Evolutionary conservation across 257 asterid species (phyloP).

Genomic region (Eucommia ulmoides): DNA sequence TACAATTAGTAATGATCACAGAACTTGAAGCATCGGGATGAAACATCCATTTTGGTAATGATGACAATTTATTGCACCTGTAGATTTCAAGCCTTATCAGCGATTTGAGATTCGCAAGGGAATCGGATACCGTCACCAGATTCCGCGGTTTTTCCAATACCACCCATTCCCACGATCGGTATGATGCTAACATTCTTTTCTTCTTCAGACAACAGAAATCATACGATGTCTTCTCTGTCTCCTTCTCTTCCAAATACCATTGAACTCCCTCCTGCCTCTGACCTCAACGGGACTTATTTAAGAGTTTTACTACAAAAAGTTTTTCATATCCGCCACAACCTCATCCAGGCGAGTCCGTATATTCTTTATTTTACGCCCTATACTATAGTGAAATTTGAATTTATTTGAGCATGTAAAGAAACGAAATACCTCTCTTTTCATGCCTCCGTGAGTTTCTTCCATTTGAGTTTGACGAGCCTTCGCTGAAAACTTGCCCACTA

Average conservation of each 20-base stretch:
- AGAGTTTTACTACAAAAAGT: neutral
- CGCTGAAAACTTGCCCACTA: slow-evolving; percentile 17
- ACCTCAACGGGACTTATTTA: neutral
- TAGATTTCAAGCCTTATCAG: too few species aligned
- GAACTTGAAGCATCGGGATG: too few species aligned
- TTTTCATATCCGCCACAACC: neutral
- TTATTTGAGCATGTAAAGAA: slow-evolving; percentile 10
- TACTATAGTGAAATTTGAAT: neutral
- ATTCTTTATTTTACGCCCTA: neutral
- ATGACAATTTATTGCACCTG: too few species aligned
- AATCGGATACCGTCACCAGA: too few species aligned
- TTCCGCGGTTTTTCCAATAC: too few species aligned
- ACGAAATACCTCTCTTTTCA: slow-evolving; percentile 2
- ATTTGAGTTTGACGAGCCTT: neutral
- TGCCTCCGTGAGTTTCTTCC: neutral
- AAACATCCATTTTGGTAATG: too few species aligned
- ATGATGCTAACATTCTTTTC: too few species aligned
- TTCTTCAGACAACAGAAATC: slow-evolving; percentile 4
- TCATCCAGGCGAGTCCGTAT: neutral
- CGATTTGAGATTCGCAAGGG: too few species aligned
- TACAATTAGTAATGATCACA: too few species aligned
- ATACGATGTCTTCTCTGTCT: slow-evolving; percentile 5
- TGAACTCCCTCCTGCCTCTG: neutral
- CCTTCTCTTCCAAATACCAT: slow-evolving; percentile 15
- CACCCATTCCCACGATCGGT: too few species aligned